These are phyloP conservation scores for Stipa capillata DNA, from an alignment of 176 grass and related monocot genomes.

Conservation along the genomic window DNA sequence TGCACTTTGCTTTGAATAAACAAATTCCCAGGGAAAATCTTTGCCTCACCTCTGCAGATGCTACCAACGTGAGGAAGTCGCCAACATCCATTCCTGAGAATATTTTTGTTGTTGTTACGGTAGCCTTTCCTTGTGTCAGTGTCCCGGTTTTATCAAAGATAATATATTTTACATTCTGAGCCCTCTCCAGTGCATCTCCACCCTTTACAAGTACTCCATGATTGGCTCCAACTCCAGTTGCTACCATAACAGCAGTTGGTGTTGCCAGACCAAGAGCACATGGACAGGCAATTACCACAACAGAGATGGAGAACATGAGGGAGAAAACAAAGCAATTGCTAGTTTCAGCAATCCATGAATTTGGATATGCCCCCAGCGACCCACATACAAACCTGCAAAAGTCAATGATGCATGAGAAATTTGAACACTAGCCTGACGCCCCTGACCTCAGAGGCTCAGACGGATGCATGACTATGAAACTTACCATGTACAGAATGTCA, in stretches of 20 bases:
- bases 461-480: constrained; percentile 12
- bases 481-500: constrained; percentile 95
- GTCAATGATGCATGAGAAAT: constrained; percentile 4
- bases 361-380: constrained; percentile 81
- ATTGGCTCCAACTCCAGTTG: constrained; percentile 72
- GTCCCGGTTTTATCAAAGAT: constrained; percentile 85
- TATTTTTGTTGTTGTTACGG: constrained; percentile 53
- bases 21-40: background rate
- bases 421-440: background rate
- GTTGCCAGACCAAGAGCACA: constrained; percentile 90
- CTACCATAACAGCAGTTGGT: constrained; percentile 91
- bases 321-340: constrained; percentile 69
- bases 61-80: constrained; percentile 68
- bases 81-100: constrained; percentile 68
- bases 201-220: constrained; percentile 88
- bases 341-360: constrained; percentile 73
- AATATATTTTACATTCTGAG: constrained; percentile 60
- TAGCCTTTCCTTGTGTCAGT: constrained; percentile 78
- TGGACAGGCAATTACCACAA: constrained; percentile 85
- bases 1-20: background rate
- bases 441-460: background rate
- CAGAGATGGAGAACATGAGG: constrained; percentile 84
- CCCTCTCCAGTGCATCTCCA: constrained; percentile 77
- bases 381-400: constrained; percentile 87
- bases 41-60: constrained; percentile 67